phyloP scores from a whole-genome alignment of 2,329 filamentous ascomycete genomes.

The Aspergillus puulaauensis region DNA sequence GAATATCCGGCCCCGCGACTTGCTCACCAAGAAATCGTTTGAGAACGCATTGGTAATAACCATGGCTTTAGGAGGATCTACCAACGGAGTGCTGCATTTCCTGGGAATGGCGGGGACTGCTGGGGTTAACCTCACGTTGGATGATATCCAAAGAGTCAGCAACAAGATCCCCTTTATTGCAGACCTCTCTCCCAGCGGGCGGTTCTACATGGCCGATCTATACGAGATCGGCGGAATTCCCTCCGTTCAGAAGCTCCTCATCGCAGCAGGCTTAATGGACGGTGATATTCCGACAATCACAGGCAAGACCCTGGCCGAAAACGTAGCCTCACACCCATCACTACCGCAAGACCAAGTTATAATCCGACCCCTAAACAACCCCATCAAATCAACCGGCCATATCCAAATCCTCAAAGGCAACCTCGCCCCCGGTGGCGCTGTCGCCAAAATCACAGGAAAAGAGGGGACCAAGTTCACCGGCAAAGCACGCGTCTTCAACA shows the following conservation, averaged over 20 bases:
- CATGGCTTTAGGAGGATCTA: slow-evolving; percentile 88
- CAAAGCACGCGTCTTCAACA: slow-evolving; percentile 79
- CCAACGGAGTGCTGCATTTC: slow-evolving; percentile 85
- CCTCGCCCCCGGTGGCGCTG: slow-evolving; percentile 81
- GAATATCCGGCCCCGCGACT: slow-evolving; percentile 76
- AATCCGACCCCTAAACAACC: slow-evolving; percentile 76
- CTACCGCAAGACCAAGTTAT: slow-evolving; percentile 78
- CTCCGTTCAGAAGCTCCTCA: slow-evolving; percentile 79
- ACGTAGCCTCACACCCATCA: slow-evolving; percentile 73
- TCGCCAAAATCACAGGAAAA: slow-evolving; percentile 96
- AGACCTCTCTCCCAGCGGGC: slow-evolving; percentile 78
- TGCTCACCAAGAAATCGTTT: slow-evolving; percentile 76
- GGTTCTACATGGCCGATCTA: slow-evolving; percentile 84
- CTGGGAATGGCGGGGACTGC: slow-evolving; percentile 88
- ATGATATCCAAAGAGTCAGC: slow-evolving; percentile 79
- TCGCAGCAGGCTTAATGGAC: slow-evolving; percentile 73
- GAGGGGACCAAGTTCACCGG: slow-evolving; percentile 83
- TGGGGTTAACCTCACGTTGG: slow-evolving; percentile 71
- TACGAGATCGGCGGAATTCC: slow-evolving; percentile 84
- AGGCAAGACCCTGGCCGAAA: slow-evolving; percentile 78
- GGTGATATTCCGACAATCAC: slow-evolving; percentile 79
- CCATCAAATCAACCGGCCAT: slow-evolving; percentile 84
- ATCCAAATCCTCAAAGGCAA: slow-evolving; percentile 86
- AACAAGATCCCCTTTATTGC: slow-evolving; percentile 84
- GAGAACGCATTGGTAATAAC: slow-evolving; percentile 88